Evolutionary conservation across 2,329 filamentous ascomycete species (phyloP).

Genomic region (Aureobasidium pullulans): DNA sequence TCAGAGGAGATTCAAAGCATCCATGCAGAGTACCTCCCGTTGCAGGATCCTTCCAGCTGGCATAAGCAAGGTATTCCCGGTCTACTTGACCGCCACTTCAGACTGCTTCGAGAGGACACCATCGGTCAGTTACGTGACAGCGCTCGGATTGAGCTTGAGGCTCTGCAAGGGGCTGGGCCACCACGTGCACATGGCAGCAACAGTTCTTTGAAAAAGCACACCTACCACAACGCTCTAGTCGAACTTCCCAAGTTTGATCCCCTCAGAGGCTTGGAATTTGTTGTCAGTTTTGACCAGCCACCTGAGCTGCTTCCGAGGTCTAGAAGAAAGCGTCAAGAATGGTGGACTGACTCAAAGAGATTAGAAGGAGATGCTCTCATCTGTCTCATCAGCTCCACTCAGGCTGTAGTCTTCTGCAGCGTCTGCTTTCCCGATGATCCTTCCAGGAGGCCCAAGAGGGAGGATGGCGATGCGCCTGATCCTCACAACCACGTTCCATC

Average conservation of each 20-base stretch:
- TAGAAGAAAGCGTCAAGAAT: constrained; percentile 33
- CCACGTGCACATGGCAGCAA: neutral
- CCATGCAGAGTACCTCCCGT: constrained; percentile 38
- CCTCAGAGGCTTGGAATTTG: constrained; percentile 37
- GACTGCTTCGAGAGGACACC: constrained; percentile 49
- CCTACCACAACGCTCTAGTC: constrained; percentile 31
- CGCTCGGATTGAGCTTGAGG: constrained; percentile 35
- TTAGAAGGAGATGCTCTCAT: constrained; percentile 45
- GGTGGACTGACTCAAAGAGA: constrained; percentile 46
- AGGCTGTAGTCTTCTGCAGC: constrained; percentile 23
- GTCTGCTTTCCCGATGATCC: constrained; percentile 17
- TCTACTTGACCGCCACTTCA: constrained; percentile 49
- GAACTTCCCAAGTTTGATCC: constrained; percentile 30
- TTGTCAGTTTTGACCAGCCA: constrained; percentile 42
- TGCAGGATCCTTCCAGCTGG: constrained; percentile 30
- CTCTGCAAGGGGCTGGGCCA: constrained; percentile 20
- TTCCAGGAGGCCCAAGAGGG: constrained; percentile 5
- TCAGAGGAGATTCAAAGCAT: constrained; percentile 38
- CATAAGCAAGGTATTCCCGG: constrained; percentile 40
- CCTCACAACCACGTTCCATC: neutral
- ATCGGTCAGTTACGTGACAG: constrained; percentile 47
- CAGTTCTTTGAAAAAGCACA: constrained; percentile 18
- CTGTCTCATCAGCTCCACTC: constrained; percentile 38
- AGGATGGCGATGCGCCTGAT: neutral
- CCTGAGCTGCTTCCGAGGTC: constrained; percentile 19